These are phyloP conservation scores for Russula olivacea DNA, from an alignment of 768 basidiomycete genomes.

Conservation along the genomic window DNA sequence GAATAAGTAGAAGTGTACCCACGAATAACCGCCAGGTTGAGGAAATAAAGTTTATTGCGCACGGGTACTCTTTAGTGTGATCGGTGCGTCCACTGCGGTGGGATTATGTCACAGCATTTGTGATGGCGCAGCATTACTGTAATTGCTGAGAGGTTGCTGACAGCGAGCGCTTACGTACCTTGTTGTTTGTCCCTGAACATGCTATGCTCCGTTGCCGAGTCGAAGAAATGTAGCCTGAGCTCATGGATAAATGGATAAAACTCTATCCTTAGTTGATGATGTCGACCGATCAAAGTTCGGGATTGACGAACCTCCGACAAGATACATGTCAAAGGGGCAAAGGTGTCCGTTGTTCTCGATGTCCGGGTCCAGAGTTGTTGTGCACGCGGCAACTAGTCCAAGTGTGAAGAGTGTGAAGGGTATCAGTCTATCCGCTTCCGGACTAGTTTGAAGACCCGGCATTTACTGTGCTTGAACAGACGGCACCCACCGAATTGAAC, in stretches of 20 bases:
- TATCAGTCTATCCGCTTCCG: background rate
- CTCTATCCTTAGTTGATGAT: background rate
- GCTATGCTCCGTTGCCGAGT: background rate
- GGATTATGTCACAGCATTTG: background rate
- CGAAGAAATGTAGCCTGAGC: background rate
- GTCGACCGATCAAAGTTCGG: background rate
- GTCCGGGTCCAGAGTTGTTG: background rate
- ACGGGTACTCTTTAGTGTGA: background rate
- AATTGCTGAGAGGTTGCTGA: background rate
- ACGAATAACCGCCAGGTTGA: background rate
- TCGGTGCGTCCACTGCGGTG: background rate
- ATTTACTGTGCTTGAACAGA: background rate
- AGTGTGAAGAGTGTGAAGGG: background rate
- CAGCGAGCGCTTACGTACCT: background rate
- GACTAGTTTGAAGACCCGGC: background rate
- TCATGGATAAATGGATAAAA: too few species aligned
- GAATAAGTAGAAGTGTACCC: background rate
- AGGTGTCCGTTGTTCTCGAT: background rate
- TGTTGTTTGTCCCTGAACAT: background rate
- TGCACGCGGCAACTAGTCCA: background rate
- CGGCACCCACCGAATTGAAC: too few species aligned
- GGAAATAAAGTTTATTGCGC: background rate
- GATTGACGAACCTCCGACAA: background rate
- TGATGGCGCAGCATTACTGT: background rate
- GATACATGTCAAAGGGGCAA: background rate